Evolutionary conservation across 805 yeast genomes (phyloP), one percentile per base, ranked within the genome.

Genomic region (Isabelozyma rhagii): DNA sequence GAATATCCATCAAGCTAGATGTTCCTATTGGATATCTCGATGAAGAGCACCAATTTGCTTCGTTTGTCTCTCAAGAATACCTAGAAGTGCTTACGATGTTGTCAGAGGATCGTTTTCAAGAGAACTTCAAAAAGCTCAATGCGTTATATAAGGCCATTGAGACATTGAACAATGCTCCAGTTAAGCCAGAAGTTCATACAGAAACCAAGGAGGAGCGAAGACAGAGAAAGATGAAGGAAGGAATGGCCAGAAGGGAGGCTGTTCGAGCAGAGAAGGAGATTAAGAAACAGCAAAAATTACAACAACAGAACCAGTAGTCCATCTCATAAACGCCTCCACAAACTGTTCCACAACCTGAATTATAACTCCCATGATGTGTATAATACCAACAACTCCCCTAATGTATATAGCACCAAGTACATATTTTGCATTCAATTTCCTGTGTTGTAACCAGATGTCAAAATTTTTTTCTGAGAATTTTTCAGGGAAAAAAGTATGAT

Each of bases 1-100:
- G 97, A 54, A 86, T 82, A 1, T 83, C 89, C 4, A 83, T 90
- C 50, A 81, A 81, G 53, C 64, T 90, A 21, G 96, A 90, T 61
- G 74, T 84, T 0, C 97, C 97, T 0, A 79, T 89, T 31, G 97
- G 92, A 0, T 80, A 68, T 56, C 63, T 77, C 10, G 61, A 67
- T 17, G 70, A 68, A 4, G 58, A 51, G 1, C 67, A 67, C 1
- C 49, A 59, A 11, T 55, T 77, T 17, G 58, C 65, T 1, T 56
- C 77, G 11, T 64, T 84, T 44, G 94, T 88, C 0, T 59, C 70
- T 21, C 69, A 71, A 21, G 67, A 72, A 5, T 87, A 87, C 56
- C 62, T 89, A 25, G 50, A 69, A 9, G 58, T 81, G 39, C 62
- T 85, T 6, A 82, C 86, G 18, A 66, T 68, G 34, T 63, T 88